Evolutionary conservation across 805 yeast genomes (phyloP).

Genomic region (Candida dendrica): DNA sequence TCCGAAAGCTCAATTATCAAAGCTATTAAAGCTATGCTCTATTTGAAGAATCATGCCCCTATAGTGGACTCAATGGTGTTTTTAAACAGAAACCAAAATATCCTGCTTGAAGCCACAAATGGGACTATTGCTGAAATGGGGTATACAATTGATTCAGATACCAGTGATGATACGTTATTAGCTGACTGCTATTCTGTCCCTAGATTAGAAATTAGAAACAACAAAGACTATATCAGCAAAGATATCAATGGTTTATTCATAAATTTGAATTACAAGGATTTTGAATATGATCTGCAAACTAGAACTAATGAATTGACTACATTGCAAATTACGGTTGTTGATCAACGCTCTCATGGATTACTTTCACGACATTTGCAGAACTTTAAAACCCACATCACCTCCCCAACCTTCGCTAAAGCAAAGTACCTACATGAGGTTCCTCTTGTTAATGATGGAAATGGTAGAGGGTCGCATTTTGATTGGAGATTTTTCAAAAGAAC

Average conservation of each 20-base stretch:
- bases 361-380: too few species aligned
- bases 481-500: slow-evolving; percentile 49
- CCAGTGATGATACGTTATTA: neutral
- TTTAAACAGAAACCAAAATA: too few species aligned
- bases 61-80: neutral
- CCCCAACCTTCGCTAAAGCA: neutral
- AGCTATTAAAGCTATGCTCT: neutral
- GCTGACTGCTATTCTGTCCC: neutral
- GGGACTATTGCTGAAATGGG: too few species aligned
- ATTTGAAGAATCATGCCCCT: neutral
- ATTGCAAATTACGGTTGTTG: neutral
- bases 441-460: neutral
- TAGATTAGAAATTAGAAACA: slow-evolving; percentile 3
- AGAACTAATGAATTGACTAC: neutral
- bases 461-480: slow-evolving; percentile 35
- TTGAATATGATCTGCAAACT: neutral
- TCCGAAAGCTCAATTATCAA: neutral
- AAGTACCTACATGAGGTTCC: slow-evolving; percentile 5
- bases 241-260: slow-evolving; percentile 1
- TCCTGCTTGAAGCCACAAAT: too few species aligned
- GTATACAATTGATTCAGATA: too few species aligned
- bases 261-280: slow-evolving; percentile 1
- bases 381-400: neutral
- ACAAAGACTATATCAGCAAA: neutral
- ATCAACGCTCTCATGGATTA: neutral